Evolutionary conservation across 2,329 filamentous ascomycete species (phyloP), one percentile per base, ranked within the genome.

Genomic region (Volutella citrinella): DNA sequence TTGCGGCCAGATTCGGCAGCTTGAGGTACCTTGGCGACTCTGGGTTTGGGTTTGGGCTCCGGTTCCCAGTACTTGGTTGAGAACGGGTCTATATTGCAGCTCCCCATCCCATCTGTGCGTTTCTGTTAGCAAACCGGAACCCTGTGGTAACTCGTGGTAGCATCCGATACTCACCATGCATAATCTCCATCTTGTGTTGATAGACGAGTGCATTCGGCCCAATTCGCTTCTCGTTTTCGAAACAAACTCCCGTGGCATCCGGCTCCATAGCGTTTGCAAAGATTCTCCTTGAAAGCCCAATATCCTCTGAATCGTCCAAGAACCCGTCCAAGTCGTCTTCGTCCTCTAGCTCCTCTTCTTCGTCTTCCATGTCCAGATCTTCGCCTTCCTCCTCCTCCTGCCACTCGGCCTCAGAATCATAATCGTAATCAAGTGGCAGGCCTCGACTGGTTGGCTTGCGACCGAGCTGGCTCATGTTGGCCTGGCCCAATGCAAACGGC

Each of bases 251-350:
- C 5, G 81, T 87, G 55, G 76, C 85, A 25, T 84, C 69, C 1
- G 89, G 87, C 53, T 90, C 78, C 52, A 94, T 72, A 45, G 87
- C 80, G 19, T 81, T 79, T 68, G 76, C 51, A 76, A 64, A 82
- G 61, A 57, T 76, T 66, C 68, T 76, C 74, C 59, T 70, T 45
- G 63, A 68, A 56, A 61, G 65, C 40, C 65, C 75, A 53, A 60
- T 55, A 41, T 93, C 87, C 33, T 94, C 87, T 6, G 87, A 87
- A 50, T 94, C 87, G 48, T 95, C 90, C 3, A 96, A 69, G 54
- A 96, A 96, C 13, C 81, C 90, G 5, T 88, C 87, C 81, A 95
- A 84, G 40, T 94, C 89, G 12, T 87, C 84, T n/a, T 80, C 83
- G 36, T 84, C 84, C 37, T 85, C 84, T 1, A 70, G 45, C n/a